Evolutionary conservation across 2,329 filamentous ascomycete species (phyloP).

Genomic region (Colletotrichum sp.): DNA sequence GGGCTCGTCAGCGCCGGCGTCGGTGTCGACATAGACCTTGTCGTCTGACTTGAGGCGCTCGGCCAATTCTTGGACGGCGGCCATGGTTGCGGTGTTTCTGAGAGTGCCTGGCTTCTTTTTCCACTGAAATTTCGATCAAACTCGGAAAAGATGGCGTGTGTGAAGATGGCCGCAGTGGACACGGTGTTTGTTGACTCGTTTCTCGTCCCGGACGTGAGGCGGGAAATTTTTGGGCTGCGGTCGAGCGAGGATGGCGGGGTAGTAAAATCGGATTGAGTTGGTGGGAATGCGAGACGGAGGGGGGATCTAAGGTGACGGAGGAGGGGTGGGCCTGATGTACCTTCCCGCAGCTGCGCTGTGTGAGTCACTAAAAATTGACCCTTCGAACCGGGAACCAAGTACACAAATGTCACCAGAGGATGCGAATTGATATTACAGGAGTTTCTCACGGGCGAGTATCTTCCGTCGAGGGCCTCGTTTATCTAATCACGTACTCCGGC

Average conservation of each 20-base stretch:
- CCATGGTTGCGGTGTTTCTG: constrained; percentile 32
- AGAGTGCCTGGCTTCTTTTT: background rate
- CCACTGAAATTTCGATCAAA: too few species aligned
- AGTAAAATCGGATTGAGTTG: constrained; percentile 20
- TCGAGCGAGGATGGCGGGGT: constrained; percentile 21
- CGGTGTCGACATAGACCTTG: constrained; percentile 79
- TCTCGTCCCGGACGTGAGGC: background rate
- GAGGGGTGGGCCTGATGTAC: background rate
- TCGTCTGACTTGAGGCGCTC: constrained; percentile 51
- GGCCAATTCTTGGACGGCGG: constrained; percentile 52
- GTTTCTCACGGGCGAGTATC: background rate
- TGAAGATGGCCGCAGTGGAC: background rate
- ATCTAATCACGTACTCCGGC: background rate
- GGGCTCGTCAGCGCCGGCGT: constrained; percentile 74
- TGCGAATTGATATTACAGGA: background rate
- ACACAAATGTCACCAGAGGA: background rate
- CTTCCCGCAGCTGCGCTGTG: background rate
- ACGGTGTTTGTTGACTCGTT: constrained; percentile 12
- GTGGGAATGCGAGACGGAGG: background rate
- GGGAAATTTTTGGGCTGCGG: constrained; percentile 17
- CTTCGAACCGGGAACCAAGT: background rate
- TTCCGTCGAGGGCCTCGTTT: background rate
- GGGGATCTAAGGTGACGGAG: background rate
- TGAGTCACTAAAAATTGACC: constrained; percentile 5
- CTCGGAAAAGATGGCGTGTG: background rate